Base-by-base conservation (phyloP, 441 rosid genomes). In the Erodium texanum region DNA sequence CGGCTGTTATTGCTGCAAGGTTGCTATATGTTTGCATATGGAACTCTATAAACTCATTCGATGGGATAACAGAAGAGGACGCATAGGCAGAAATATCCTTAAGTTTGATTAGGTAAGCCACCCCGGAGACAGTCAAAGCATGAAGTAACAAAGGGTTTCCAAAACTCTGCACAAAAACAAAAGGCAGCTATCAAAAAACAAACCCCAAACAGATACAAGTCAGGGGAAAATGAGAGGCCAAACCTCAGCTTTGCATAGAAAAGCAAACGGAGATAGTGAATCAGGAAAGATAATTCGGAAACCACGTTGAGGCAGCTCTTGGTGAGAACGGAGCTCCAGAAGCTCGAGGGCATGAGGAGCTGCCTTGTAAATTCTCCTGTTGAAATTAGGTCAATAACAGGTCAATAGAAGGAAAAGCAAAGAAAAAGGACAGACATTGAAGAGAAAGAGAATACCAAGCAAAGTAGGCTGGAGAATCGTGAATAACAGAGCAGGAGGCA, bases 261-360 rank as follows among this genome's bases (percentile, higher is more conserved):
- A 82, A 74, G 89, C 92, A 59, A 87, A 90, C 65, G 96, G 92
- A 34, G 85, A 84, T 34, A 95, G 93, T 0, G 87, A 58, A 54
- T 76, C 74, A 24, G 90, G 79, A 71, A 95, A 89, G 62, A 72
- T 75, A 75, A 95, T 77, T 32, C 92, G 97, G 29, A 90, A 74
- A 3, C 96, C 95, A 29, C 69, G 68, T 68, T 70, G 20, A n/a
- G 93, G 86, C 63, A 83, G 84, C 14, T 83, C 87, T 24, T 80
- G 67, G 27, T 65, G 29, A 64, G 87, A 72, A 36, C 88, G 87
- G 73, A 95, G 68, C 70, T 90, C 83, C n/a, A 87, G 84, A 68
- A 95, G 71, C 82, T 95, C 95, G 56, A 92, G 79, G 66, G 70
- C 71, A 71, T 80, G 74, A 2, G 97, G 80, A 38, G 24, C 65